phyloP scores from a whole-genome alignment of 148 eudicot species.

The Spergularia marina region DNA sequence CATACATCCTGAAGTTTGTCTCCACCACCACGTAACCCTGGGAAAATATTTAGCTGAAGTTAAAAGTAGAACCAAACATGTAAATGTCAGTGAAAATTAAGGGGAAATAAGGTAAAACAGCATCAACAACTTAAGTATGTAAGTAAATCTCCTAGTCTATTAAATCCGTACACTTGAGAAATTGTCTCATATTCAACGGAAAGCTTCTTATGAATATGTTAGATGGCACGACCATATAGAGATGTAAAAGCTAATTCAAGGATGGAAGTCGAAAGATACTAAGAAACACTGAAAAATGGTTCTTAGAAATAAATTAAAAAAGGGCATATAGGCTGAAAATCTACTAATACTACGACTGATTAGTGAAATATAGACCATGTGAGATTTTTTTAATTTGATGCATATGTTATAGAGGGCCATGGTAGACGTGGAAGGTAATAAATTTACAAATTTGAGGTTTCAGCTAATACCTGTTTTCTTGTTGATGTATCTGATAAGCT shows the following conservation, averaged over 20 bases:
- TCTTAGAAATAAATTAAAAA: not conserved
- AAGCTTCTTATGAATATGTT: not conserved
- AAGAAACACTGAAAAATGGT: not conserved
- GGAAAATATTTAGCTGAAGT: conserved; percentile 7
- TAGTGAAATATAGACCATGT: not conserved
- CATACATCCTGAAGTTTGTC: conserved; percentile 91
- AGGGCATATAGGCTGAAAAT: not conserved
- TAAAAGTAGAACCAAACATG: not conserved
- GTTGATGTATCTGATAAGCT: conserved; percentile 83
- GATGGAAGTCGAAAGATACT: not conserved
- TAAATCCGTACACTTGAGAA: not conserved
- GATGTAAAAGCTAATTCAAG: not conserved
- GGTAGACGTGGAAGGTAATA: not conserved
- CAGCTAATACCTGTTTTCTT: conserved; percentile 65
- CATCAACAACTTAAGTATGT: not conserved
- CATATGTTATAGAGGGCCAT: not conserved
- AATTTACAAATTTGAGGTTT: conserved; percentile 2
- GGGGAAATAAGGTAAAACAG: not conserved
- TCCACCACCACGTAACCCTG: conserved; percentile 98
- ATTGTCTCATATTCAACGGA: not conserved
- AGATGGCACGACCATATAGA: not conserved
- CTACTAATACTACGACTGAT: not conserved
- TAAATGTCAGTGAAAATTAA: not conserved
- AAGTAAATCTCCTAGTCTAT: too few relatives aligned
- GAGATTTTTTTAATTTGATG: not conserved